Percentiles rank a stretch among this genome's conserved stretches.
Conservation (phyloP, 2,329 filamentous ascomycete genomes). For the Pseudocercospora crystallina region DNA sequence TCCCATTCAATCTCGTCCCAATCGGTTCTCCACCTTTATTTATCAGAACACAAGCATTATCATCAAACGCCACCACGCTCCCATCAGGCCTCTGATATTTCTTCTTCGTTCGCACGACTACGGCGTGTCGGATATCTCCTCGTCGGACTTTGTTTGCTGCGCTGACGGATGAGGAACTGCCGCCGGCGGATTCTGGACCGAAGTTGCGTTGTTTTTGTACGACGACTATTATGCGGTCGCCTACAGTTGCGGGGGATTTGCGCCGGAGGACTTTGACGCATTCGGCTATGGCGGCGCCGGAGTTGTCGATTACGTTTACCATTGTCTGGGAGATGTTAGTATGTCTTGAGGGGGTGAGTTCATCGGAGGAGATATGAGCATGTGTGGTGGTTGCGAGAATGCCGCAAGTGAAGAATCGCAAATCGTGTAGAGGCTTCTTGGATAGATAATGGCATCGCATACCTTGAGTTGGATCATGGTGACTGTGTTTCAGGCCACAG, state of each 20-base stretch:
- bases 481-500: conserved; percentile 31
- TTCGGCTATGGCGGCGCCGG: conserved; percentile 93
- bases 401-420: no score
- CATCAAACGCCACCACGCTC: conserved; percentile 87
- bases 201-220: conserved; percentile 92
- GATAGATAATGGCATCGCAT: neutral
- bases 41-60: conserved; percentile 96
- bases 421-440: no score
- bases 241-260: conserved; percentile 84
- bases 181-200: conserved; percentile 68
- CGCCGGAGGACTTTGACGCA: conserved; percentile 91
- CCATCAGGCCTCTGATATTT: conserved; percentile 85
- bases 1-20: conserved; percentile 82
- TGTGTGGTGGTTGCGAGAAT: no score
- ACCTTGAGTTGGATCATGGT: conserved; percentile 72
- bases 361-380: neutral
- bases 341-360: no score
- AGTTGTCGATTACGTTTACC: conserved; percentile 99
- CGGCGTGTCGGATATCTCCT: conserved; percentile 93
- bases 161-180: conserved; percentile 68
- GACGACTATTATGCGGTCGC: conserved; percentile 94
- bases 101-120: conserved; percentile 89
- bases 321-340: conserved; percentile 65
- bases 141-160: conserved; percentile 90
- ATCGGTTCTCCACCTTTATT: conserved; percentile 97